Conservation (phyloP, 2,329 filamentous ascomycete species). For the Drechslerella stenobrocha region DNA sequence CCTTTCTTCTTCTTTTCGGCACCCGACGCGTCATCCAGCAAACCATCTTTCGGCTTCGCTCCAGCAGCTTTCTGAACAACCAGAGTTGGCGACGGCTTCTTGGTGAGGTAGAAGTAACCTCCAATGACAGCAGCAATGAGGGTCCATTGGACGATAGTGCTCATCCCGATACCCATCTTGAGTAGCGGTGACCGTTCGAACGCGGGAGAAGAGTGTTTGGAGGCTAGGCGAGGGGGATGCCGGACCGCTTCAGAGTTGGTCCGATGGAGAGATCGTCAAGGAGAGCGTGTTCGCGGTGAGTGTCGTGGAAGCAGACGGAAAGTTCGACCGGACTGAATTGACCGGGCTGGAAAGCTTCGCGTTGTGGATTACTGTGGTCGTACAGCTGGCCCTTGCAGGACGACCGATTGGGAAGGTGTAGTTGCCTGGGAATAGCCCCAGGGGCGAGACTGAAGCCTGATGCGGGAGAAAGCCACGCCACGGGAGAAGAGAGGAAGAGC, state of each 20-base stretch:
- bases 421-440: slow-evolving; percentile 2
- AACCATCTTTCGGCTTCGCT: slow-evolving; percentile 8
- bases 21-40: slow-evolving; percentile 31
- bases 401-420: slow-evolving; percentile 22
- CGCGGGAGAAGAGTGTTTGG: background rate
- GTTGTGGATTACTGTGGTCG: slow-evolving; percentile 32
- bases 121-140: slow-evolving; percentile 25
- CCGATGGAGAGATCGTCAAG: background rate
- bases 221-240: background rate
- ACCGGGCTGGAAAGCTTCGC: slow-evolving; percentile 20
- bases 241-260: background rate
- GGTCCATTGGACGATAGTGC: slow-evolving; percentile 42
- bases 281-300: background rate
- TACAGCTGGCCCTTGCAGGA: slow-evolving; percentile 26
- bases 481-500: background rate
- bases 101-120: slow-evolving; percentile 30
- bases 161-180: slow-evolving; percentile 46
- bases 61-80: slow-evolving; percentile 16
- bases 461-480: background rate
- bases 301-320: background rate
- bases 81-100: slow-evolving; percentile 10
- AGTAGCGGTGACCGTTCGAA: background rate
- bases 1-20: slow-evolving; percentile 41
- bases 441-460: background rate
- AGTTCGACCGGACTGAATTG: background rate